Percentiles rank a stretch among this genome's conserved stretches.
Conservation (phyloP, 208 protist species). For the Leishmania braziliensis region DNA sequence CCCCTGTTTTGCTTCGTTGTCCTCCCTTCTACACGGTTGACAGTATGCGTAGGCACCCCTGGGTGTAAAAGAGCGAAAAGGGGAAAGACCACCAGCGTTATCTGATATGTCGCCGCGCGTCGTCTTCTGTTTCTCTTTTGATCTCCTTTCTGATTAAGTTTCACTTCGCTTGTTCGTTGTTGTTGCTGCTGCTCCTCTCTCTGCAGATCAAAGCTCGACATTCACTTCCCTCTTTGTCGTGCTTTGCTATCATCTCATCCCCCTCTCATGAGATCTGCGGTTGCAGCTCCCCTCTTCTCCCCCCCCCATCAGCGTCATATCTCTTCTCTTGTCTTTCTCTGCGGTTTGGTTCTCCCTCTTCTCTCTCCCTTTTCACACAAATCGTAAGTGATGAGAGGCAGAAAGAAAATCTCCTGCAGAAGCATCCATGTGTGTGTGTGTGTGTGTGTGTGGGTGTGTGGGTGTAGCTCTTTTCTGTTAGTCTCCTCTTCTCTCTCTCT, state of each 20-base stretch:
- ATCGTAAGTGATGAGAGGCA: not conserved
- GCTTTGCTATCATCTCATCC: conserved; percentile 1
- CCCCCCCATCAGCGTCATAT: not conserved
- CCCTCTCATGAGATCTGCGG: not conserved
- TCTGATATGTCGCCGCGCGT: not conserved
- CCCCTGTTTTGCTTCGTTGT: not conserved
- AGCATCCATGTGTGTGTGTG: not conserved
- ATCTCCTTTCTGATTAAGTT: conserved; percentile 1
- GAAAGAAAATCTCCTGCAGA: not conserved
- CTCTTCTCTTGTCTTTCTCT: not conserved
- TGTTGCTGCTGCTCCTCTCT: not conserved
- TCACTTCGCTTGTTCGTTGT: not conserved
- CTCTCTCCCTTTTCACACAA: not conserved
- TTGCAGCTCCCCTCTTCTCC: not conserved
- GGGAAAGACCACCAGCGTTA: not conserved
- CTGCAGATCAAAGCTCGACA: not conserved
- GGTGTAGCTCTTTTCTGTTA: not conserved
- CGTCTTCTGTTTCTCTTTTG: not conserved
- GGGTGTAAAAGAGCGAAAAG: not conserved
- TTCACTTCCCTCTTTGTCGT: not conserved
- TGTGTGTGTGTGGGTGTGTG: not conserved
- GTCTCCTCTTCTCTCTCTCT: not conserved
- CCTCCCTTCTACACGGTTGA: not conserved
- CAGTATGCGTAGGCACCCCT: not conserved
- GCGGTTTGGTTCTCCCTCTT: not conserved